Evolutionary conservation across 257 asterid genomes (phyloP).

Genomic region (Solanum bulbocastanum): DNA sequence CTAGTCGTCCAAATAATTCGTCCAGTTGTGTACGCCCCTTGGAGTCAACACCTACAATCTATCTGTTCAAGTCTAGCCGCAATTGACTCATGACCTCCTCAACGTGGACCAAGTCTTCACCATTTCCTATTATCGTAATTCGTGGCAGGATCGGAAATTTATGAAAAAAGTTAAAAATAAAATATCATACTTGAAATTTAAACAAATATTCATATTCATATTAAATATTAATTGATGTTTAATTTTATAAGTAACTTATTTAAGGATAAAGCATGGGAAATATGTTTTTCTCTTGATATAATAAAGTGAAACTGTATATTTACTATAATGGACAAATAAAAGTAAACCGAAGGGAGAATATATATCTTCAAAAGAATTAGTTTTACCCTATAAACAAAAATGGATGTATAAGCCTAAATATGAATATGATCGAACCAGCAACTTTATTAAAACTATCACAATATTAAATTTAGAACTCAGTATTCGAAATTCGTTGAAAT

Average conservation of each 20-base stretch:
- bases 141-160: not conserved
- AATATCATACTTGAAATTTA: not conserved
- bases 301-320: too few species aligned
- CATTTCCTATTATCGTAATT: not conserved
- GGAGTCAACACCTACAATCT: not conserved
- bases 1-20: not conserved
- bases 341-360: too few species aligned
- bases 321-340: too few species aligned
- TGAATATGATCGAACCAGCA: not conserved
- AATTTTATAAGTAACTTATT: too few species aligned
- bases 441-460: not conserved
- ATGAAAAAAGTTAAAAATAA: not conserved
- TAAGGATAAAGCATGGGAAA: too few species aligned
- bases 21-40: not conserved
- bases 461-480: not conserved
- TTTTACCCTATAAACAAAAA: not conserved
- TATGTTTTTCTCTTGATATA: not conserved
- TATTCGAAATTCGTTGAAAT: not conserved
- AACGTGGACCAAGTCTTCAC: not conserved
- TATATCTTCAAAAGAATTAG: not conserved
- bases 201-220: too few species aligned
- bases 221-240: too few species aligned
- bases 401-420: not conserved
- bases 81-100: not conserved
- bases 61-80: not conserved